These are phyloP conservation scores for Pneumocystis oryctolagi DNA, from an alignment of 1,139 yeast species.

Conservation along the genomic window DNA sequence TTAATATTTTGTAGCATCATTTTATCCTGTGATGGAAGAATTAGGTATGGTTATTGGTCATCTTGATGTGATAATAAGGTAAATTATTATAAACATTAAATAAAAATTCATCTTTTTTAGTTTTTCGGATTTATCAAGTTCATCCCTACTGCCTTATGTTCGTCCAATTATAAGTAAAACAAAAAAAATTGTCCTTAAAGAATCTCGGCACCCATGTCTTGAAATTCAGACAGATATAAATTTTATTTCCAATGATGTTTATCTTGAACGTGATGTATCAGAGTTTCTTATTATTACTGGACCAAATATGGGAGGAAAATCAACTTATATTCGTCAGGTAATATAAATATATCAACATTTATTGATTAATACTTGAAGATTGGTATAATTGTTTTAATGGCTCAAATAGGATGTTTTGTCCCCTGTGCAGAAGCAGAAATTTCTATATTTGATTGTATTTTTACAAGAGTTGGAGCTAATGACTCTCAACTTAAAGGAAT, in stretches of 20 bases:
- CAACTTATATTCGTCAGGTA: neutral
- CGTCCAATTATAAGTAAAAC: conserved; percentile 54
- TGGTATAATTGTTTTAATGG: conserved; percentile 78
- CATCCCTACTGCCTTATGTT: conserved; percentile 70
- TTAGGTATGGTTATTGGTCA: conserved; percentile 52
- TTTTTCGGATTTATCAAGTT: conserved; percentile 73
- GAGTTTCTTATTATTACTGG: conserved; percentile 84
- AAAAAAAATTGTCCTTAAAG: conserved; percentile 38
- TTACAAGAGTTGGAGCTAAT: conserved; percentile 97
- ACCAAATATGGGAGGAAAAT: conserved; percentile 74
- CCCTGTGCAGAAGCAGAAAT: conserved; percentile 65
- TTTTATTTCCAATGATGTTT: conserved; percentile 77
- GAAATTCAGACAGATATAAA: conserved; percentile 80
- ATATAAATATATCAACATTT: conserved; percentile 39
- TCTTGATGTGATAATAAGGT: conserved; percentile 54
- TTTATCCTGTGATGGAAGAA: conserved; percentile 58
- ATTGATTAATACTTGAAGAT: conserved; percentile 86
- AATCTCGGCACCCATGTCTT: conserved; percentile 84
- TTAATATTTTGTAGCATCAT: conserved; percentile 35
- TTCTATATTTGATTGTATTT: conserved; percentile 73
- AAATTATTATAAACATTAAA: neutral
- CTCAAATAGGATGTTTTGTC: conserved; percentile 83
- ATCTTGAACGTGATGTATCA: conserved; percentile 34
- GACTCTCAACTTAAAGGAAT: conserved; percentile 94
- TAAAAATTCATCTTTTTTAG: conserved; percentile 23